Percentiles rank a stretch among this genome's conserved stretches.
Conservation (phyloP, 139 green algal species). For the Closterium sp. region DNA sequence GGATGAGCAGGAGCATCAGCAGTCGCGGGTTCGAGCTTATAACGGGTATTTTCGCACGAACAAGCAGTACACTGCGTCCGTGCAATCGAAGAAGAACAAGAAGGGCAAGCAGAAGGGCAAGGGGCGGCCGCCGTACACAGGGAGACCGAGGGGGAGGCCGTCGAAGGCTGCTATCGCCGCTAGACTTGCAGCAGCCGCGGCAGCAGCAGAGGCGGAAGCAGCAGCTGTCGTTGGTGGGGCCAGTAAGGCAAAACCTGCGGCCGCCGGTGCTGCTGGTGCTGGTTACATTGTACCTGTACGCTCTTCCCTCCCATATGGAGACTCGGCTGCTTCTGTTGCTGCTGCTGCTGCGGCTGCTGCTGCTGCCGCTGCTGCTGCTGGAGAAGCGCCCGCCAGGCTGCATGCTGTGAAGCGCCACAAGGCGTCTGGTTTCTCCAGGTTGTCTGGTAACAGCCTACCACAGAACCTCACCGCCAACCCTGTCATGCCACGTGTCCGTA, state of each 20-base stretch:
- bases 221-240: no score
- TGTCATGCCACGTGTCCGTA: no score
- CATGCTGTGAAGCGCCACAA: not conserved
- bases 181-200: not conserved
- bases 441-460: no score
- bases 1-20: not conserved
- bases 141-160: not conserved
- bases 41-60: not conserved
- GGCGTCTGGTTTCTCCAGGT: not conserved
- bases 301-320: not conserved
- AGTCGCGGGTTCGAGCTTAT: not conserved
- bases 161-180: not conserved
- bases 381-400: not conserved
- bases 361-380: not conserved
- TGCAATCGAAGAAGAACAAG: not conserved
- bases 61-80: not conserved
- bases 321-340: not conserved
- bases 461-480: no score
- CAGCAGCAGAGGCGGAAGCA: not conserved
- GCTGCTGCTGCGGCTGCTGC: not conserved
- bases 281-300: not conserved
- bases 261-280: not conserved
- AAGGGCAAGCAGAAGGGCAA: not conserved
- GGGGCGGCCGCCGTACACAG: not conserved
- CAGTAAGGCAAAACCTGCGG: not conserved